Evolutionary conservation across 768 basidiomycete genomes (phyloP).

Genomic region (Tylopilus felleus): DNA sequence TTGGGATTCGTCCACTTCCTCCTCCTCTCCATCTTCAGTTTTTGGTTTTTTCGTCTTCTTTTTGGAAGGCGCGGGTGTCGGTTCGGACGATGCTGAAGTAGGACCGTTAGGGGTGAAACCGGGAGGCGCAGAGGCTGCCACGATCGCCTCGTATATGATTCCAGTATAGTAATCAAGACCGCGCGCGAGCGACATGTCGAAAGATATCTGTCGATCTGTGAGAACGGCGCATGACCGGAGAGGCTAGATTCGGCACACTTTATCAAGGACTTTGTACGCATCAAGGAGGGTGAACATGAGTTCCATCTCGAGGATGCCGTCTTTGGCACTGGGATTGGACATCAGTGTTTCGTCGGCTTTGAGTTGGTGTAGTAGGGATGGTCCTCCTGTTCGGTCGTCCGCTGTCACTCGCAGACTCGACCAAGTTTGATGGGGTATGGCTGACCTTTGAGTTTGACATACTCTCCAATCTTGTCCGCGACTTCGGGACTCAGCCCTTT

Average conservation of each 20-base stretch:
- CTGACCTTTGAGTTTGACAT: conserved; percentile 90
- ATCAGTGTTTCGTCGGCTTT: conserved; percentile 59
- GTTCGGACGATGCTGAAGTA: conserved; percentile 28
- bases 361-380: conserved; percentile 69
- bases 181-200: conserved; percentile 95
- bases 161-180: conserved; percentile 99
- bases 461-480: conserved; percentile 95
- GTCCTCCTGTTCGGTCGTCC: conserved; percentile 53
- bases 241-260: conserved; percentile 42
- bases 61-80: conserved; percentile 28
- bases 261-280: conserved; percentile 75
- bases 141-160: conserved; percentile 95
- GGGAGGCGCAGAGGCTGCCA: conserved; percentile 92
- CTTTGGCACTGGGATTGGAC: conserved; percentile 70
- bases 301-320: conserved; percentile 84
- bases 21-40: conserved; percentile 45
- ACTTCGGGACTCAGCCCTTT: conserved; percentile 79
- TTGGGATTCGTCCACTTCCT: conserved; percentile 86
- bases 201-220: conserved; percentile 65
- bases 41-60: conserved; percentile 38
- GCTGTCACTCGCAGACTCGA: background rate
- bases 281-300: conserved; percentile 78
- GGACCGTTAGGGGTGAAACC: conserved; percentile 60
- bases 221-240: background rate
- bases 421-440: background rate